These are phyloP conservation scores for Malassezia sympodialis DNA, from an alignment of 1,284 basidiomycete species.

Conservation along the genomic window DNA sequence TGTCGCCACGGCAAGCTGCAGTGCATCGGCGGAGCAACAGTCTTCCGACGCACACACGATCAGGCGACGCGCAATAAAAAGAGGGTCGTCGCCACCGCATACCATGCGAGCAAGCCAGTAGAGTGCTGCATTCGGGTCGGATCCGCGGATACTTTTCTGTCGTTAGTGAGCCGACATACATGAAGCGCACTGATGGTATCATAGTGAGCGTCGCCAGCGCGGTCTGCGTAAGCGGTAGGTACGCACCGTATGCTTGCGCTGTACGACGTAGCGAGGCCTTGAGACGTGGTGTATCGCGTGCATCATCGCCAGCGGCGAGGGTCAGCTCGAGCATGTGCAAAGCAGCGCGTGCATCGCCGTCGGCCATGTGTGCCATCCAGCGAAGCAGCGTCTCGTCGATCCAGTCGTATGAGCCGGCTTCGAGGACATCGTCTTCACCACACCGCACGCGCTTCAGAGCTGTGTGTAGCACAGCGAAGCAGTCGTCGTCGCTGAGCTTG, in stretches of 20 bases:
- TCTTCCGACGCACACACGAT: conserved; percentile 78
- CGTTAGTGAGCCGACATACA: conserved; percentile 13
- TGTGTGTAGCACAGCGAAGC: conserved; percentile 25
- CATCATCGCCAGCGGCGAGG: conserved; percentile 23
- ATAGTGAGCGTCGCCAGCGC: conserved; percentile 53
- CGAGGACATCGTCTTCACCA: conserved; percentile 56
- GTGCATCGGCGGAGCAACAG: conserved; percentile 63
- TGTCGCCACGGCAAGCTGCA: conserved; percentile 37
- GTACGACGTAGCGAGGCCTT: conserved; percentile 29
- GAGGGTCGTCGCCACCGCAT: conserved; percentile 67
- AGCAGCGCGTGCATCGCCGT: conserved; percentile 40
- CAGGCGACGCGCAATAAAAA: conserved; percentile 71
- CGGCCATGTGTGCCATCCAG: conserved; percentile 39
- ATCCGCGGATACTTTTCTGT: conserved; percentile 66
- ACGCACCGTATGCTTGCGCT: conserved; percentile 28
- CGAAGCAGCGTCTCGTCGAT: conserved; percentile 25
- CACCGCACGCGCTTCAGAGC: conserved; percentile 21
- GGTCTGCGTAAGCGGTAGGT: conserved; percentile 9
- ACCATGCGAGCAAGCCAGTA: conserved; percentile 59
- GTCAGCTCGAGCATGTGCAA: conserved; percentile 37
- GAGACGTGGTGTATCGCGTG: conserved; percentile 11
- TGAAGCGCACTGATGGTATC: conserved; percentile 80
- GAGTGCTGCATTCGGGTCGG: conserved; percentile 67
- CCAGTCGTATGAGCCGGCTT: conserved; percentile 38
- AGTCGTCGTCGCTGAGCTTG: conserved; percentile 31